phyloP scores from a whole-genome alignment of 805 yeast genomes.

The Candida oleophila region DNA sequence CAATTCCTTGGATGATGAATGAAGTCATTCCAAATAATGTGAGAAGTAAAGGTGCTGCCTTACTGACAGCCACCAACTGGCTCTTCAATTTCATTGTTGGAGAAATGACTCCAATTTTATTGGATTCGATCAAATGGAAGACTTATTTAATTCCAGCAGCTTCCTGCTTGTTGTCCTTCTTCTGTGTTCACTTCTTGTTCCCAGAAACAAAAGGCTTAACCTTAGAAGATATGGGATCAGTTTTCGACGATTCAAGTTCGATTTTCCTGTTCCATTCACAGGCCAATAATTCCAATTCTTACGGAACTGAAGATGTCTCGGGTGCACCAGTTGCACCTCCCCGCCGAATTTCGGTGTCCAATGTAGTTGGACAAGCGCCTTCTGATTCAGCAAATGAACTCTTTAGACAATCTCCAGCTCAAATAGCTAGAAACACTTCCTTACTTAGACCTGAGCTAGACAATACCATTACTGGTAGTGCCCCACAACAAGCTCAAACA shows the following conservation, averaged over 20 bases:
- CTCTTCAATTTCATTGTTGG: constrained; percentile 90
- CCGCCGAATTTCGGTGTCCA: constrained; percentile 43
- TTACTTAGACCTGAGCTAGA: constrained; percentile 30
- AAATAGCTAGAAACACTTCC: constrained; percentile 42
- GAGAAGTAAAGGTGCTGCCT: constrained; percentile 86
- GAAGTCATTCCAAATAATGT: constrained; percentile 84
- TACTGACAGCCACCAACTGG: constrained; percentile 93
- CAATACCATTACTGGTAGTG: constrained; percentile 26
- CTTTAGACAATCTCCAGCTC: constrained; percentile 36
- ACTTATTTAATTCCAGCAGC: constrained; percentile 79
- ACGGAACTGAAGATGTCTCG: constrained; percentile 65
- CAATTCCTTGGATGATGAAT: constrained; percentile 89
- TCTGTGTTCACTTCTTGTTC: constrained; percentile 68
- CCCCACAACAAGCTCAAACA: constrained; percentile 14
- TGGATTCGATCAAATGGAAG: constrained; percentile 75
- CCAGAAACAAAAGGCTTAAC: constrained; percentile 91
- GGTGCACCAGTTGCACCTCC: constrained; percentile 71
- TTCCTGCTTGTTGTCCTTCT: constrained; percentile 70
- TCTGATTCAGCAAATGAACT: constrained; percentile 12
- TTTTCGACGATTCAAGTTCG: constrained; percentile 65
- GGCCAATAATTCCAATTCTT: neutral
- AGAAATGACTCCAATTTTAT: constrained; percentile 82
- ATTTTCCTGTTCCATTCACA: constrained; percentile 42
- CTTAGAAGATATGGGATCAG: constrained; percentile 87
- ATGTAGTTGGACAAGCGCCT: constrained; percentile 15